A percentile compares a stretch with the other conserved stretches of the same genome.
These are phyloP conservation scores for Ophiosphaerella korrae DNA, from an alignment of 2,329 filamentous ascomycete genomes.

Conservation along the genomic window DNA sequence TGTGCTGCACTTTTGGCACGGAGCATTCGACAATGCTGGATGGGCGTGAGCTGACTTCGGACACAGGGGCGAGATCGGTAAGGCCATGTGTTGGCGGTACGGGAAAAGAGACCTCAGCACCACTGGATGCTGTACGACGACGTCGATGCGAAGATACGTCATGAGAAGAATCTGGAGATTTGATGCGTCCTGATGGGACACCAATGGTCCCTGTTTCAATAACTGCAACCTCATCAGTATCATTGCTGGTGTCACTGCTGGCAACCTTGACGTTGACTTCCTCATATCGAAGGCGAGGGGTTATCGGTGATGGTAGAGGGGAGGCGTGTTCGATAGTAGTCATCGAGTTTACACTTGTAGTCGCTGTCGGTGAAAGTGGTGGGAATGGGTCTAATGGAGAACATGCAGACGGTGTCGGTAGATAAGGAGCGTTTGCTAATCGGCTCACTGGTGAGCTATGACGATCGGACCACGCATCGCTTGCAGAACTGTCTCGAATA, in stretches of 20 bases:
- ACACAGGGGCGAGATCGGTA: constrained; percentile 25
- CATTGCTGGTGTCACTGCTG: constrained; percentile 41
- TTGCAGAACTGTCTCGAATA: constrained; percentile 37
- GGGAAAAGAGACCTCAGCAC: constrained; percentile 33
- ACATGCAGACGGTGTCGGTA: constrained; percentile 33
- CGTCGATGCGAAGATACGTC: constrained; percentile 25
- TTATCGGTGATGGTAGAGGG: constrained; percentile 44
- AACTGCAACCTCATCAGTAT: constrained; percentile 34
- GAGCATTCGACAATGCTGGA: constrained; percentile 28
- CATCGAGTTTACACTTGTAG: constrained; percentile 33
- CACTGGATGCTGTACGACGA: constrained; percentile 44
- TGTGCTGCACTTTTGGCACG: constrained; percentile 16
- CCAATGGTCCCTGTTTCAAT: constrained; percentile 32
- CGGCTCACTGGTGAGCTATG: constrained; percentile 18
- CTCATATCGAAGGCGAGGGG: constrained; percentile 38
- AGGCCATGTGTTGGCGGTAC: constrained; percentile 16
- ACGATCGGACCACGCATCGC: constrained; percentile 27
- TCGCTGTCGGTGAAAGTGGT: constrained; percentile 31
- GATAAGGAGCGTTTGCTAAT: constrained; percentile 21
- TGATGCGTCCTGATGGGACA: constrained; percentile 27
- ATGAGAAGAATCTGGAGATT: constrained; percentile 18
- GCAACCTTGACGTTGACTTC: constrained; percentile 43
- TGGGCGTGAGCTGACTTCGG: constrained; percentile 29
- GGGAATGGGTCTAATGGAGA: constrained; percentile 41
- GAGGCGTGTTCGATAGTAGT: constrained; percentile 39